Percentiles rank a stretch among this genome's conserved stretches.
phyloP scores from a whole-genome alignment of 1,139 yeast genomes.

The Pichia cactophila region DNA sequence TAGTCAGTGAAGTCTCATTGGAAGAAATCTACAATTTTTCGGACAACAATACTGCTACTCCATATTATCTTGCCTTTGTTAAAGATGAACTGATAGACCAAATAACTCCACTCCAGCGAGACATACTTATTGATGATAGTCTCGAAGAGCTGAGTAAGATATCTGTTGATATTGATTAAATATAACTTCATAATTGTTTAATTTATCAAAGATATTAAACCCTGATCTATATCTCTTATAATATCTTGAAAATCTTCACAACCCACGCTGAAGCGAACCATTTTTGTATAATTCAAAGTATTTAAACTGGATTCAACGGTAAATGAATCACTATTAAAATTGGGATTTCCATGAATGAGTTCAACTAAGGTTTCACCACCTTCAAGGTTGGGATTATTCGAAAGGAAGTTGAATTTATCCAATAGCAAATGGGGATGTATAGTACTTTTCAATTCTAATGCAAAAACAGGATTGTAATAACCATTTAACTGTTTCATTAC shows the following conservation, averaged over 20 bases:
- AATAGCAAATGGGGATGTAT: conserved; percentile 59
- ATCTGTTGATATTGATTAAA: conserved; percentile 11
- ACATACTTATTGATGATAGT: conserved; percentile 16
- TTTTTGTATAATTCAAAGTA: conserved; percentile 22
- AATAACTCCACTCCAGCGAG: conserved; percentile 62
- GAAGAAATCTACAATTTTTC: conserved; percentile 71
- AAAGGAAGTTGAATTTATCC: conserved; percentile 56
- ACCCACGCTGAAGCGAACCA: conserved; percentile 75
- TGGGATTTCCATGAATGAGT: conserved; percentile 41
- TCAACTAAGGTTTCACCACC: conserved; percentile 88
- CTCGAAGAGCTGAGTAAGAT: conserved; percentile 3
- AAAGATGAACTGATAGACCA: conserved; percentile 52
- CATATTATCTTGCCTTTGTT: conserved; percentile 82
- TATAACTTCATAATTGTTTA: not conserved
- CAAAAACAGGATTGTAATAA: conserved; percentile 70
- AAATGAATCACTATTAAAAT: conserved; percentile 15
- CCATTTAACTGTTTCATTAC: conserved; percentile 59
- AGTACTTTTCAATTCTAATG: conserved; percentile 47
- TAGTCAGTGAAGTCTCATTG: conserved; percentile 68
- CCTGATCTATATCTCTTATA: conserved; percentile 54
- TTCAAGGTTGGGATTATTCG: conserved; percentile 85
- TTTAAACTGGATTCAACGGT: not conserved
- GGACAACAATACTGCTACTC: conserved; percentile 80
- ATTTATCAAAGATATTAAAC: conserved; percentile 26
- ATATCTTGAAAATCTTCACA: conserved; percentile 71